Percentiles rank a stretch among this genome's conserved stretches.
Conservation (phyloP, 164 flowering plant genomes). For the Cinnamomum chago region DNA sequence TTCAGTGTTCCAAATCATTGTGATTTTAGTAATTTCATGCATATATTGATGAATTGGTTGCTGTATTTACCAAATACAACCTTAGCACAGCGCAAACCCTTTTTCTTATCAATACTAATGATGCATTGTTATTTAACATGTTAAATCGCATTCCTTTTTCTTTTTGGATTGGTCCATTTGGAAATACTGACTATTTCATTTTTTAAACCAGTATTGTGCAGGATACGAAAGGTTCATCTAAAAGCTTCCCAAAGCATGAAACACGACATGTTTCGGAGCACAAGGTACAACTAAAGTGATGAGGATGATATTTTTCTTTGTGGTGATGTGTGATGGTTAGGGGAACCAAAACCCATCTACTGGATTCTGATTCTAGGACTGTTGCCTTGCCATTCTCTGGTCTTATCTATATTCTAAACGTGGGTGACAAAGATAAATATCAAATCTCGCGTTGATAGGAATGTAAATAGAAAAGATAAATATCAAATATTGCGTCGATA, state of each 20-base stretch:
- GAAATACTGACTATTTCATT: neutral
- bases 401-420: neutral
- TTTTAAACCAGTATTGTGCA: constrained; percentile 43
- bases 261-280: constrained; percentile 84
- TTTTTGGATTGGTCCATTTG: neutral
- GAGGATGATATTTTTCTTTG: neutral
- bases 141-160: too few species aligned
- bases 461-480: too few species aligned
- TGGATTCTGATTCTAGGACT: neutral
- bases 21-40: neutral
- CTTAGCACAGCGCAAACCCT: neutral
- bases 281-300: constrained; percentile 35
- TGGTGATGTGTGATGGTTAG: too few species aligned
- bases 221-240: constrained; percentile 68
- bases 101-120: neutral
- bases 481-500: too few species aligned
- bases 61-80: neutral
- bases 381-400: neutral
- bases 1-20: neutral
- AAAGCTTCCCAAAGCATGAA: constrained; percentile 76
- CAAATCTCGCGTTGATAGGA: too few species aligned
- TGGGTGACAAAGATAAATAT: too few species aligned
- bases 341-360: neutral
- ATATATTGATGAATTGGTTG: neutral
- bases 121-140: too few species aligned